Evolutionary conservation across 148 eudicot species (phyloP).

Genomic region (Bassia scoparia): DNA sequence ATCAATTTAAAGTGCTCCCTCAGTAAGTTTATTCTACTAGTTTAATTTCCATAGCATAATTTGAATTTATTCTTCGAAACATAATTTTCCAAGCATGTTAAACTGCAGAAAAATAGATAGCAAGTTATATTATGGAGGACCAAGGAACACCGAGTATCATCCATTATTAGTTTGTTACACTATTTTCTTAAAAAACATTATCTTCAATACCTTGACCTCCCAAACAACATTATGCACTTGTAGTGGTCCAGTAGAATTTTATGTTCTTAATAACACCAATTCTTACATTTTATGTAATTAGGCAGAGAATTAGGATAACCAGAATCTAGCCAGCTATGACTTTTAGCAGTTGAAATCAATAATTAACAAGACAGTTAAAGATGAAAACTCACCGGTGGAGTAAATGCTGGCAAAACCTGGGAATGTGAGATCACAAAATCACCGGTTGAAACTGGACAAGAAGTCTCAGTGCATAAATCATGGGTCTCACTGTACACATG

Average conservation of each 20-base stretch:
- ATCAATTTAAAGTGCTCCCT: no score
- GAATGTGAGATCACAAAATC: conserved; percentile 81
- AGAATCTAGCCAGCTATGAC: background rate
- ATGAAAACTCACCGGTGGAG: conserved; percentile 78
- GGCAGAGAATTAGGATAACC: background rate
- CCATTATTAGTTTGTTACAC: no score
- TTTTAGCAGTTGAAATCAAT: background rate
- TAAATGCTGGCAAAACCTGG: conserved; percentile 58
- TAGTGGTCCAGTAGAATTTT: no score
- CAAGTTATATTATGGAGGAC: no score
- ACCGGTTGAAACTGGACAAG: conserved; percentile 69
- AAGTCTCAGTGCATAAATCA: conserved; percentile 65
- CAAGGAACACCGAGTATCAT: no score
- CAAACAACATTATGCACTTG: background rate
- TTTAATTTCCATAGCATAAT: no score
- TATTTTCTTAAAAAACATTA: no score
- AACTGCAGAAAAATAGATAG: no score
- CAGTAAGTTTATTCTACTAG: no score
- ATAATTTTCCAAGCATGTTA: no score
- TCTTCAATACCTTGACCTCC: no score
- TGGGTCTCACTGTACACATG: conserved; percentile 54
- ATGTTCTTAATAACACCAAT: background rate
- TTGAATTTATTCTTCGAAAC: no score
- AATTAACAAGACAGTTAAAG: background rate
- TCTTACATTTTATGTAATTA: background rate